A percentile compares a stretch with the other conserved stretches of the same genome.
Conservation (phyloP, 202 grass and related monocot species). For the Setaria italica region DNA sequence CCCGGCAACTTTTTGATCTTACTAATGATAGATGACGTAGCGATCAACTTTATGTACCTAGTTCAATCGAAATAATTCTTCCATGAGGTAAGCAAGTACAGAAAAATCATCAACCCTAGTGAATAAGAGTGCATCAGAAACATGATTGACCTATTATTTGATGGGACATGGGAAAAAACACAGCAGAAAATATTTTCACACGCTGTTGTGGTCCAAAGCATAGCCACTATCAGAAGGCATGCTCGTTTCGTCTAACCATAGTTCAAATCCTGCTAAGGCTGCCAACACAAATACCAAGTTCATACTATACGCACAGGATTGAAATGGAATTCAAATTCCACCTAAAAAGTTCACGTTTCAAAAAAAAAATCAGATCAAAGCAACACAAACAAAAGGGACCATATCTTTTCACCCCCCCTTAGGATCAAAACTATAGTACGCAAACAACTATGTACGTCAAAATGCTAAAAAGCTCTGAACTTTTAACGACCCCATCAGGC, state of each 20-base stretch:
- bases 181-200: not conserved
- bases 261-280: slow-evolving; percentile 31
- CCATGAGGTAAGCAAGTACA: slow-evolving; percentile 38
- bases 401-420: not conserved
- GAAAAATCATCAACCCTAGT: not conserved
- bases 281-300: not conserved
- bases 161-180: slow-evolving; percentile 24
- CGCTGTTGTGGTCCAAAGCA: slow-evolving; percentile 35
- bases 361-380: slow-evolving; percentile 28
- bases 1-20: not conserved
- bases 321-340: slow-evolving; percentile 16
- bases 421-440: not conserved
- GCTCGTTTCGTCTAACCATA: slow-evolving; percentile 2
- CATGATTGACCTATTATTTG: slow-evolving; percentile 49
- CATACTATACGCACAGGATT: slow-evolving; percentile 21
- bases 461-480: not conserved
- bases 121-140: slow-evolving; percentile 11
- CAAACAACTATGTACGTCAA: not conserved
- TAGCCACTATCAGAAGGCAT: slow-evolving; percentile 26
- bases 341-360: not conserved
- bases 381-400: not conserved
- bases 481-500: not conserved
- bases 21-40: slow-evolving; percentile 32
- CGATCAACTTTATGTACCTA: slow-evolving; percentile 29
- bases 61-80: slow-evolving; percentile 31